Base-by-base conservation (phyloP, 139 green algal genomes). In the Parachlorella kessleri region DNA sequence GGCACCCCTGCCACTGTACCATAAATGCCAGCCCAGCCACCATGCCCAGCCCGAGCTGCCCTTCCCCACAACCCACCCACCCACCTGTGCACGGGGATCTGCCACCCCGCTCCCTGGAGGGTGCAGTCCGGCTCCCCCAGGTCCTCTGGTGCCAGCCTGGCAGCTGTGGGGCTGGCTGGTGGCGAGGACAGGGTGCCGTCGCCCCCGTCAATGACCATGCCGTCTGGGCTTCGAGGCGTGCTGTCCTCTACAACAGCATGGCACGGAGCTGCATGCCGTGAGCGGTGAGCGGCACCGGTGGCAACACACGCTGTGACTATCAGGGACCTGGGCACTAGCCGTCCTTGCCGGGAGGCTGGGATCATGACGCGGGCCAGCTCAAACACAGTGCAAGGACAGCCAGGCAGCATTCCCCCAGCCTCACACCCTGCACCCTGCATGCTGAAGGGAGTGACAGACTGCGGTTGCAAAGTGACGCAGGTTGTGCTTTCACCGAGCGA, bases 101-200 rank as follows among this genome's bases (percentile, higher is more conserved):
- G 54, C 81, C 82, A 91, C 67, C 77, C 78, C 1, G 23, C 42
- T 24, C 74, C 74, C 64, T 73, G 33, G 33, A 91, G 80, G 55
- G 71, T 4, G 38, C 79, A 83, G 75, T 91, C 87, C 0, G 81
- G 53, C 33, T 70, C 48, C 0, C 87, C 87, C 72, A 91, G 78
- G 7, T 75, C 76, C 41, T 66, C 69, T 28, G 21, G 55, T 37
- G 65, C 48, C 59, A 88, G 80, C 23, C 36, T 41, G 33, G 39
- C 14, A 14, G 55, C 30, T 30, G 14, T 8, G 4, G 69, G 30
- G 41, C 41, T 21, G 70, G 30, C 3, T 38, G 63, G 53, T 21
- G 7, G 24, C 8, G 33, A 14, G 66, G 39, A 18, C 14, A 18
- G 48, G 30, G 6, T 42, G 63, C 10, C 40, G 39, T 35, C 33